A percentile compares a stretch with the other conserved stretches of the same genome.
Evolutionary conservation across 495 filamentous ascomycete genomes (phyloP).

Genomic region (Penicillium atrosanguineum): DNA sequence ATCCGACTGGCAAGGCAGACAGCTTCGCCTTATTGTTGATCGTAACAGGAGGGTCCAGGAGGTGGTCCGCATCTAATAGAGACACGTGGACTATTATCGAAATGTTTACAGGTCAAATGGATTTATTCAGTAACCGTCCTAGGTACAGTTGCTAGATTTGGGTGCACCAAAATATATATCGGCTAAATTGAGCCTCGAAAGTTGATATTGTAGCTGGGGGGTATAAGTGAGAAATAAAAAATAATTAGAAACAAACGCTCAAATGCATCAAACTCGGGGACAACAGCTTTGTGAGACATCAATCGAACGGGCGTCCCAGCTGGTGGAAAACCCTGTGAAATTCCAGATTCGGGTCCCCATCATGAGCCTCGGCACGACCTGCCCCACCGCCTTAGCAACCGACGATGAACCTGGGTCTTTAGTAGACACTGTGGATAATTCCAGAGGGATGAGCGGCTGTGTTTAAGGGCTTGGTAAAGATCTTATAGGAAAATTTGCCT

Average conservation of each 20-base stretch:
- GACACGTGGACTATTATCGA: no score
- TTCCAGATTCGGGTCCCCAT: background rate
- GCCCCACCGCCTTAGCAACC: background rate
- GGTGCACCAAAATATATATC: background rate
- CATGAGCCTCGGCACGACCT: background rate
- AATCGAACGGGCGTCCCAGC: background rate
- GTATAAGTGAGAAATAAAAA: background rate
- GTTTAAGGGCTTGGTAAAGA: background rate
- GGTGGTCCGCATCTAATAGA: constrained; percentile 49
- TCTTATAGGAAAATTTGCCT: background rate
- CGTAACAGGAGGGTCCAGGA: constrained; percentile 61
- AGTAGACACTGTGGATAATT: background rate
- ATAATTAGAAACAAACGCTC: background rate
- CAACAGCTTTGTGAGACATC: background rate
- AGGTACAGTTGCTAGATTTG: no score
- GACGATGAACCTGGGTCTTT: background rate
- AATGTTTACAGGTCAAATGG: no score
- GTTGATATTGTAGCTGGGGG: background rate
- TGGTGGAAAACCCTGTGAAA: background rate
- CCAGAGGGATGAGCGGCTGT: background rate
- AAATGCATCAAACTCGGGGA: background rate
- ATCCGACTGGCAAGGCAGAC: constrained; percentile 48
- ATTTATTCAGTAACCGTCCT: no score
- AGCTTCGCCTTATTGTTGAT: constrained; percentile 71
- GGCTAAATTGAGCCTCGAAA: background rate